Evolutionary conservation across 2,329 filamentous ascomycete genomes (phyloP).

Genomic region (Colletotrichum gigasporum): DNA sequence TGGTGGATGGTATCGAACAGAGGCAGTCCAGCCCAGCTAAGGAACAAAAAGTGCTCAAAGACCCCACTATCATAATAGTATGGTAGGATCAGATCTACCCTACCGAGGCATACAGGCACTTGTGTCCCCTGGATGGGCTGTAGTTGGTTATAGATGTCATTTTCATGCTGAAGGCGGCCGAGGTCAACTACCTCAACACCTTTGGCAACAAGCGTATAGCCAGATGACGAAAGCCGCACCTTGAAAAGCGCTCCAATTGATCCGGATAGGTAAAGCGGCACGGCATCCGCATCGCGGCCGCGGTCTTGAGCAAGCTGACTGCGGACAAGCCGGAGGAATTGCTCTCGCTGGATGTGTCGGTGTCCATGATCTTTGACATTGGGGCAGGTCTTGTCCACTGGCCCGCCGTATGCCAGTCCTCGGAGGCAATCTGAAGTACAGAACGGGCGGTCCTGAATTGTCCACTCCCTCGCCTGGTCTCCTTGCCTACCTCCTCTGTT

Average conservation of each 20-base stretch:
- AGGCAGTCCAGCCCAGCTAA: conserved; percentile 43
- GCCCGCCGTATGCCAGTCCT: conserved; percentile 34
- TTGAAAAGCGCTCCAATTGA: conserved; percentile 47
- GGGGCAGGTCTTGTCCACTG: conserved; percentile 40
- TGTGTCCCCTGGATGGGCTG: no score
- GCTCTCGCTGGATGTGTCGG: conserved; percentile 38
- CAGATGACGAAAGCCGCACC: conserved; percentile 42
- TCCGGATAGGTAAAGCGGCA: conserved; percentile 41
- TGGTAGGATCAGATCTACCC: conserved; percentile 38
- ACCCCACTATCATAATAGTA: conserved; percentile 43
- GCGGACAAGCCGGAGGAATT: conserved; percentile 39
- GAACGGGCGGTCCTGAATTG: conserved; percentile 38
- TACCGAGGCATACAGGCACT: conserved; percentile 48
- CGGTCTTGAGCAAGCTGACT: conserved; percentile 42
- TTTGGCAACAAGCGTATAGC: conserved; percentile 53
- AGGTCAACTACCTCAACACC: conserved; percentile 41
- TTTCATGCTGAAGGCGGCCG: conserved; percentile 39
- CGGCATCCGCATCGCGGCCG: conserved; percentile 40
- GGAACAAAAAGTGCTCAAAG: conserved; percentile 43
- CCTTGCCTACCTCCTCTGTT: conserved; percentile 7
- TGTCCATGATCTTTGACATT: no score
- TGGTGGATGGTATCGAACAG: conserved; percentile 33
- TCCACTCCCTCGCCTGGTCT: conserved; percentile 14
- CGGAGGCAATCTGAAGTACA: conserved; percentile 41
- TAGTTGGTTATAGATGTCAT: conserved; percentile 42